Evolutionary conservation across 257 asterid species (phyloP), one percentile per base, ranked within the genome.

Genomic region (Primulina tabacum): DNA sequence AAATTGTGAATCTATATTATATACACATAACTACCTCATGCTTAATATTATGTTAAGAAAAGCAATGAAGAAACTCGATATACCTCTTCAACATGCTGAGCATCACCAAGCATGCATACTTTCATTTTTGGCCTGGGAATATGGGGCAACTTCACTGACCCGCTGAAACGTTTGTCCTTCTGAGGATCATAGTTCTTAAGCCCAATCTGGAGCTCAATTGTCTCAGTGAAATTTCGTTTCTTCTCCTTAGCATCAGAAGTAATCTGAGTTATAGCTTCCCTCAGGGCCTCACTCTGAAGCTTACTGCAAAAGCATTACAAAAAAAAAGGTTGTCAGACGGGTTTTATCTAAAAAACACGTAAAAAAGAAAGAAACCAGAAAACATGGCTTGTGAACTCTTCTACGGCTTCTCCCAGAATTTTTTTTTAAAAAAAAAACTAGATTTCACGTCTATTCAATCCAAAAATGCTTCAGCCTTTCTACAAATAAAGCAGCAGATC

Each of bases 281-380:
- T 68, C 20, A 74, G 14, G 18, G 74, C 78, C 2, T 74, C 78
- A 12, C 78, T 74, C 66, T 68, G 73, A 61, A 74, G 74, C 70
- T 74, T 68, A 53, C 74, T 74, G 74, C 35, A 52, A 32, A 24
- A 67, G 7, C n/a, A 43, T 40, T 4, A 43, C 43, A 37, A 14
- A 38, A 9, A 10, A 43, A 43, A 3, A 40, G 6, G n/a, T 43
- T 0, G 12, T 43, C n/a, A 4, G 53, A 43, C 12, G 5, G 6
- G 0, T 17, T 2, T 43, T 43, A 1, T 11, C 6, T 0, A 43
- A 4, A 43, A 12, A 43, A 24, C 26, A 24, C 26, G 26, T 24
- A 24, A 4, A 43, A 43, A 11, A 12, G n/a, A 43, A 43, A 43
- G 17, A 43, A 43, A 12, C 12, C n/a, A 43, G 53, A 43, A 12